A percentile compares a stretch with the other conserved stretches of the same genome.
phyloP scores from a whole-genome alignment of 1,139 yeast species.

The Kluyveromyces sp. region DNA sequence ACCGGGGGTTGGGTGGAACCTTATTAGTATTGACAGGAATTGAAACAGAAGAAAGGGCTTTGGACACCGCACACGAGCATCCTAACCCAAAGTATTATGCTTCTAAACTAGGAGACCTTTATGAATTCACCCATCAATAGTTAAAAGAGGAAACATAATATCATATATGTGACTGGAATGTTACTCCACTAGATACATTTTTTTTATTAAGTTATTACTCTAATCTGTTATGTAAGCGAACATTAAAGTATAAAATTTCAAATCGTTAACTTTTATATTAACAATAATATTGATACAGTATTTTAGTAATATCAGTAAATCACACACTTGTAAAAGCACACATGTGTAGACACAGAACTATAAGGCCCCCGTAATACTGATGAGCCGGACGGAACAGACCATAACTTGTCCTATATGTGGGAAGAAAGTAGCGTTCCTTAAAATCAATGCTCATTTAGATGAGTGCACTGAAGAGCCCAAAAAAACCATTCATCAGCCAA shows the following conservation, averaged over 20 bases:
- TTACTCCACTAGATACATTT: no score
- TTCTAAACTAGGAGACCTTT: constrained; percentile 67
- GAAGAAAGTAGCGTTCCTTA: constrained; percentile 18
- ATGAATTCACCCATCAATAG: constrained; percentile 36
- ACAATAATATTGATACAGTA: no score
- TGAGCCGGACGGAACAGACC: constrained; percentile 15
- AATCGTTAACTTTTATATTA: no score
- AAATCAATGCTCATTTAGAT: constrained; percentile 27
- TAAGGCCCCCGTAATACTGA: not conserved
- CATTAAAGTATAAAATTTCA: no score
- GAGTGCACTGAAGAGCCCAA: constrained; percentile 14
- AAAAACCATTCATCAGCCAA: constrained; percentile 11
- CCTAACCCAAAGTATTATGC: constrained; percentile 64
- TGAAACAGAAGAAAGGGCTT: constrained; percentile 59
- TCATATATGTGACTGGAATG: no score
- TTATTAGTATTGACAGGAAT: constrained; percentile 86
- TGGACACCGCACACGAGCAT: constrained; percentile 34
- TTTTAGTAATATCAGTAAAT: no score
- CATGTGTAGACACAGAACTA: no score
- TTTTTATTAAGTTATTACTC: no score
- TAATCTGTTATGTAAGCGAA: no score
- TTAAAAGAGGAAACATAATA: no score
- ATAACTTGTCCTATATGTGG: constrained; percentile 28
- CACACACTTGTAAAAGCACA: not conserved
- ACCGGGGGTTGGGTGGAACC: constrained; percentile 73